These are phyloP conservation scores for Ballota nigra DNA, from an alignment of 257 asterid genomes.

Conservation along the genomic window DNA sequence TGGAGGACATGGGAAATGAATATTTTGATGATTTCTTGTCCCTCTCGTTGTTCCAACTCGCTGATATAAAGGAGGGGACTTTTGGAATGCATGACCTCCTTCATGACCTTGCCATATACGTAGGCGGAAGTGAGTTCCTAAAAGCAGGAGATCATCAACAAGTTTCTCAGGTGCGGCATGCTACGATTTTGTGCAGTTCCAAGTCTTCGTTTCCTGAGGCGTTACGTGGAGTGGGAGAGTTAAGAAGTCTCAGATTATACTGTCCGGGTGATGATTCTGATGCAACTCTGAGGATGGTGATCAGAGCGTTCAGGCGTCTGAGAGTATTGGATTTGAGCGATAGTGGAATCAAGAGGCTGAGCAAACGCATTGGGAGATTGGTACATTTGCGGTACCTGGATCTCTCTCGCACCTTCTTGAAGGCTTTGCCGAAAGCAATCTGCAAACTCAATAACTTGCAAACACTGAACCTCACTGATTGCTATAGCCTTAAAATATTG, in stretches of 20 bases:
- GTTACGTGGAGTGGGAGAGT: not conserved
- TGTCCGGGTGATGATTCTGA: not conserved
- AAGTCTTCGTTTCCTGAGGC: not conserved
- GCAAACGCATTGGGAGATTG: constrained; percentile 1
- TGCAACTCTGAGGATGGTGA: not conserved
- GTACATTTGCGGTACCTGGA: constrained; percentile 15
- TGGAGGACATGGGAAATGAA: constrained; percentile 14
- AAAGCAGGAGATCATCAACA: not conserved
- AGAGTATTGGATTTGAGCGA: constrained; percentile 18
- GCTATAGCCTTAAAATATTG: not conserved
- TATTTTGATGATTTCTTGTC: constrained; percentile 3
- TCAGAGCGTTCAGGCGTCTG: not conserved
- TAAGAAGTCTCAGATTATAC: constrained; percentile 2
- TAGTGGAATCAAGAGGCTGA: constrained; percentile 19
- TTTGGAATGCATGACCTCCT: constrained; percentile 12
- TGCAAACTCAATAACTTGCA: constrained; percentile 8
- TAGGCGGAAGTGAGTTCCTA: constrained; percentile 14
- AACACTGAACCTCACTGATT: constrained; percentile 9
- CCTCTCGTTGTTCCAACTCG: constrained; percentile 1
- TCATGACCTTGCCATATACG: constrained; percentile 18
- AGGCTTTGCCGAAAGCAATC: constrained; percentile 8
- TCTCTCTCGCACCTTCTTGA: constrained; percentile 4
- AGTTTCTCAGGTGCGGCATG: not conserved
- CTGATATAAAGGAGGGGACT: not conserved
- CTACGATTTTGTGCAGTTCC: not conserved